Percentiles rank a stretch among this genome's conserved stretches.
phyloP scores from a whole-genome alignment of 2,329 filamentous ascomycete species.

The Trichoderma lentiforme region DNA sequence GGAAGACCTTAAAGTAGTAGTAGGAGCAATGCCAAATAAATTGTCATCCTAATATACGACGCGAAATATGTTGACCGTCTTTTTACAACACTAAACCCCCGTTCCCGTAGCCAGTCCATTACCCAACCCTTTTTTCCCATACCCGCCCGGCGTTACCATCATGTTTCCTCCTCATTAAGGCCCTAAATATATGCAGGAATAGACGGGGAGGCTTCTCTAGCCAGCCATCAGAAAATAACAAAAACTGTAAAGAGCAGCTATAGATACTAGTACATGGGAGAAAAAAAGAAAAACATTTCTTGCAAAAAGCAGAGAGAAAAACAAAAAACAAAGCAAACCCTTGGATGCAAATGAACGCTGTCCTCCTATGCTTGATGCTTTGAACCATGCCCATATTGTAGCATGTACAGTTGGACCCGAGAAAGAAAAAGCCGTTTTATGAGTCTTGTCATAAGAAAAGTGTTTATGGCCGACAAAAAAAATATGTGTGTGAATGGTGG shows the following conservation, averaged over 20 bases:
- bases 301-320: not conserved
- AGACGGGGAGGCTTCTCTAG: not conserved
- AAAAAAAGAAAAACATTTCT: not conserved
- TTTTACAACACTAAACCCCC: not conserved
- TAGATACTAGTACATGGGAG: conserved; percentile 1
- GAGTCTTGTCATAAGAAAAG: not conserved
- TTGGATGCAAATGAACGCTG: conserved; percentile 8
- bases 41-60: not conserved
- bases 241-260: not conserved
- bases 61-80: not conserved
- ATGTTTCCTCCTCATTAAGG: conserved; percentile 17
- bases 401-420: not conserved
- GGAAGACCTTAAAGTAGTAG: not conserved
- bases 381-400: not conserved
- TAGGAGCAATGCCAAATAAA: not conserved
- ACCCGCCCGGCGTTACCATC: not conserved
- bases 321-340: not conserved
- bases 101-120: not conserved
- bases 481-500: not conserved
- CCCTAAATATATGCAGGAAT: conserved; percentile 16
- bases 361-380: conserved; percentile 6
- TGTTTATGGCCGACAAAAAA: not conserved
- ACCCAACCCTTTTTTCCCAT: not conserved
- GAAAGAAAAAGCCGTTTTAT: not conserved
- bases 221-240: not conserved